Conservation (phyloP, 2,329 filamentous ascomycete genomes). For the Cercospora janseana region DNA sequence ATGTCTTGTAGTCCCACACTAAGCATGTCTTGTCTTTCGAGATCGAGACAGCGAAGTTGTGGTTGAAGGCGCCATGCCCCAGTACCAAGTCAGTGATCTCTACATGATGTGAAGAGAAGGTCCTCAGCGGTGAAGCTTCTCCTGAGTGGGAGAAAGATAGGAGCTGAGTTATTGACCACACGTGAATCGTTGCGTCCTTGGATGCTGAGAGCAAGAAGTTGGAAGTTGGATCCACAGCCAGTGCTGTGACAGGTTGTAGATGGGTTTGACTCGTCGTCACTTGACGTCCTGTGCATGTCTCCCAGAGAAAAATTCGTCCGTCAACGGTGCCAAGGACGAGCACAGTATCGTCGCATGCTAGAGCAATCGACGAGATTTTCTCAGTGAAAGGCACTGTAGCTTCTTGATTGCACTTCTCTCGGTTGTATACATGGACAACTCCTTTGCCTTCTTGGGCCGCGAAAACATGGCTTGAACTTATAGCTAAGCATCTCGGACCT, state of each 20-base stretch:
- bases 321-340: slow-evolving; percentile 79
- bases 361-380: slow-evolving; percentile 72
- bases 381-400: slow-evolving; percentile 85
- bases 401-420: slow-evolving; percentile 81
- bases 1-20: slow-evolving; percentile 87
- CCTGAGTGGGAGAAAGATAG: slow-evolving; percentile 61
- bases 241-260: slow-evolving; percentile 73
- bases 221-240: slow-evolving; percentile 67
- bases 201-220: slow-evolving; percentile 75
- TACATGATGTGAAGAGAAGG: slow-evolving; percentile 73
- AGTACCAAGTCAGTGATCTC: slow-evolving; percentile 64
- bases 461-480: slow-evolving; percentile 81
- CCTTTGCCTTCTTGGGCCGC: slow-evolving; percentile 89
- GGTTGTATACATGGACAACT: slow-evolving; percentile 87
- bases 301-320: slow-evolving; percentile 86
- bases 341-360: slow-evolving; percentile 65
- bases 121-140: slow-evolving; percentile 69
- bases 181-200: slow-evolving; percentile 83
- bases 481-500: slow-evolving; percentile 73
- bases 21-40: slow-evolving; percentile 86
- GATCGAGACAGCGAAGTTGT: slow-evolving; percentile 79
- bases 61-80: slow-evolving; percentile 67
- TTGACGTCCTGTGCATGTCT: slow-evolving; percentile 75
- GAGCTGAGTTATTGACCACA: slow-evolving; percentile 80
- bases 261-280: slow-evolving; percentile 74